These are phyloP conservation scores for Austroboletus rostrupii DNA, from an alignment of 1,284 basidiomycete species.

Conservation along the genomic window DNA sequence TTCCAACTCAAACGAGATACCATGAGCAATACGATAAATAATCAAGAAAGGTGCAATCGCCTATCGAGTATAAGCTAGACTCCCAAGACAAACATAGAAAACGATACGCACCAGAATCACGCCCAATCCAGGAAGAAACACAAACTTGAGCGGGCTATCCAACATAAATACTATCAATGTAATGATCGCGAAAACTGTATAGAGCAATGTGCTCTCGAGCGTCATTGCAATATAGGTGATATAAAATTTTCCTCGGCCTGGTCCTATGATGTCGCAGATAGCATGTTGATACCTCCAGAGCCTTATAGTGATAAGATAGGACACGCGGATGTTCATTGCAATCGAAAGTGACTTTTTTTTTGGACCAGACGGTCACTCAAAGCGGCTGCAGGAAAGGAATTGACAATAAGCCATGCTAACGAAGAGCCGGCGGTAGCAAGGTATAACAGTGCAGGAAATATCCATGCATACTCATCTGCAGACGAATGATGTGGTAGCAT, in stretches of 20 bases:
- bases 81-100: too few relatives aligned
- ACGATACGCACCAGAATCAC: constrained; percentile 14
- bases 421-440: constrained; percentile 14
- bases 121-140: constrained; percentile 22
- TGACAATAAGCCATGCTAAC: constrained; percentile 14
- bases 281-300: constrained; percentile 18
- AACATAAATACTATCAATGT: constrained; percentile 11
- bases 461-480: constrained; percentile 3
- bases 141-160: constrained; percentile 14
- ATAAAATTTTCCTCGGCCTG: constrained; percentile 15
- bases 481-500: constrained; percentile 18
- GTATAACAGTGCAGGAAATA: constrained; percentile 9
- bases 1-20: constrained; percentile 7
- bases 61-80: neutral
- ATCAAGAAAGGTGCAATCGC: constrained; percentile 2
- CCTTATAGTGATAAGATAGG: constrained; percentile 13
- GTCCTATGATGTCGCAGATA: constrained; percentile 8
- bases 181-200: constrained; percentile 8
- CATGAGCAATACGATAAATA: constrained; percentile 19
- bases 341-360: too few relatives aligned
- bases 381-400: constrained; percentile 5
- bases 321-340: constrained; percentile 13
- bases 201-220: constrained; percentile 24
- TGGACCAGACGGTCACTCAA: constrained; percentile 16
- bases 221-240: constrained; percentile 22